Conservation (phyloP, 768 basidiomycete species). For the Panellus pusillus region DNA sequence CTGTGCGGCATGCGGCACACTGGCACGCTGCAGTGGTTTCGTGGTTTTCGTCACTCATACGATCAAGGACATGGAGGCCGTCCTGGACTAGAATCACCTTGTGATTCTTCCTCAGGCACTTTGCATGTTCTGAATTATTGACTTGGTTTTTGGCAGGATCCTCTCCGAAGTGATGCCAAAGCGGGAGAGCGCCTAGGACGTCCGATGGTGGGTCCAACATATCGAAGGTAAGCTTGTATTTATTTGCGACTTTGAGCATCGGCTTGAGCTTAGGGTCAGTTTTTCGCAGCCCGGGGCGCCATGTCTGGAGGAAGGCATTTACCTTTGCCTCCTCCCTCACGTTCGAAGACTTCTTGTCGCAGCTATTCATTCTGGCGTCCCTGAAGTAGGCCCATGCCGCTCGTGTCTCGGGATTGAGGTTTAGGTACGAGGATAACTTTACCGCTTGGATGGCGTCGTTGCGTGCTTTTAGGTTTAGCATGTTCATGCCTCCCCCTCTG, state of each 20-base stretch:
- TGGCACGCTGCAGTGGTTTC: not conserved
- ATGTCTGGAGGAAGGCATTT: not conserved
- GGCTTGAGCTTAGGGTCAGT: not conserved
- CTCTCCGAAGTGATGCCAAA: conserved; percentile 1
- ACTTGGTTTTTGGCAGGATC: not conserved
- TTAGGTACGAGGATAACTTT: conserved; percentile 5
- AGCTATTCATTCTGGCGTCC: not conserved
- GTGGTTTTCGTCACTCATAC: not conserved
- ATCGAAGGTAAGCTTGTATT: not conserved
- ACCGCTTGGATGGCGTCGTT: conserved; percentile 13
- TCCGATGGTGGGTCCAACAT: not conserved
- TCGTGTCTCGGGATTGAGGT: not conserved
- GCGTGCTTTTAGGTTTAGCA: conserved; percentile 7
- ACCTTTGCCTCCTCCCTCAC: not conserved
- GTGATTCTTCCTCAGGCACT: not conserved
- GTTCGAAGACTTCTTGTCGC: not conserved
- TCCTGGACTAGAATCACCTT: not conserved
- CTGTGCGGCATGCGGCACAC: not conserved
- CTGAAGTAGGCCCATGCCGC: not conserved
- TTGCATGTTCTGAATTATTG: not conserved
- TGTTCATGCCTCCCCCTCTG: conserved; percentile 11
- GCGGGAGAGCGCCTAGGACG: not conserved
- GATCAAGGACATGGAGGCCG: not conserved
- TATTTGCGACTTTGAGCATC: not conserved
- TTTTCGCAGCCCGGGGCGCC: not conserved